A percentile compares a stretch with the other conserved stretches of the same genome.
These are phyloP conservation scores for Pharnaceum exiguum DNA, from an alignment of 148 eudicot genomes.

Conservation along the genomic window DNA sequence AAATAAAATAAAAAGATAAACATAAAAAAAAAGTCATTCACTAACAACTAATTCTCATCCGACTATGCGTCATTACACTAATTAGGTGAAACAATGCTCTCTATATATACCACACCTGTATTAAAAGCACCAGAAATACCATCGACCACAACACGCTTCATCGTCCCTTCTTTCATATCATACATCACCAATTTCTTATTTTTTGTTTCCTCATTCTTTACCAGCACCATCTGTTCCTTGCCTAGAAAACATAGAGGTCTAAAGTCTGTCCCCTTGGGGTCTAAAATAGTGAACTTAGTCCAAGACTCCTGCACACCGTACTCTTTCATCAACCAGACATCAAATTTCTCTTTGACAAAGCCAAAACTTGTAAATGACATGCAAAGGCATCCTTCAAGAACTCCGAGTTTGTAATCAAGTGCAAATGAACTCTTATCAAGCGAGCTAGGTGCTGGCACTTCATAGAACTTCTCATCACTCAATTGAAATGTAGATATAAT, in stretches of 20 bases:
- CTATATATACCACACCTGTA: neutral
- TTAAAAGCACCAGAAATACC: neutral
- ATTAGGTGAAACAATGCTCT: slow-evolving; percentile 10
- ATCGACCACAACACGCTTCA: slow-evolving; percentile 3
- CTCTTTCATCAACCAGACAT: slow-evolving; percentile 10
- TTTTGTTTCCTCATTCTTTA: neutral
- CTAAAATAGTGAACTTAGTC: neutral
- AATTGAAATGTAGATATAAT: slow-evolving; percentile 12
- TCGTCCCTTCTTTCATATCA: neutral
- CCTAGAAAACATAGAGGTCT: slow-evolving; percentile 2
- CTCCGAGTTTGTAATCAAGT: neutral
- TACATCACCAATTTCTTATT: neutral
- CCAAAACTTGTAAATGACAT: neutral
- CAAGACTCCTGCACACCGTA: slow-evolving; percentile 10
- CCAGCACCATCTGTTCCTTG: neutral
- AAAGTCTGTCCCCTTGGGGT: neutral
- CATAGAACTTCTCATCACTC: neutral
- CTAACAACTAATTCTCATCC: no score
- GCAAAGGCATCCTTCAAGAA: slow-evolving; percentile 5
- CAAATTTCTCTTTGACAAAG: no score
- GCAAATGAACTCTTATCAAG: neutral
- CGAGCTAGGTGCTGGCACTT: slow-evolving; percentile 4
- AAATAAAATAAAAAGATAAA: no score
- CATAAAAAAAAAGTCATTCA: no score
- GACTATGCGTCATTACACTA: no score